Percentiles rank a stretch among this genome's conserved stretches.
Evolutionary conservation across 306 rosid species (phyloP).

Genomic region (Cyamopsis tetragonoloba): DNA sequence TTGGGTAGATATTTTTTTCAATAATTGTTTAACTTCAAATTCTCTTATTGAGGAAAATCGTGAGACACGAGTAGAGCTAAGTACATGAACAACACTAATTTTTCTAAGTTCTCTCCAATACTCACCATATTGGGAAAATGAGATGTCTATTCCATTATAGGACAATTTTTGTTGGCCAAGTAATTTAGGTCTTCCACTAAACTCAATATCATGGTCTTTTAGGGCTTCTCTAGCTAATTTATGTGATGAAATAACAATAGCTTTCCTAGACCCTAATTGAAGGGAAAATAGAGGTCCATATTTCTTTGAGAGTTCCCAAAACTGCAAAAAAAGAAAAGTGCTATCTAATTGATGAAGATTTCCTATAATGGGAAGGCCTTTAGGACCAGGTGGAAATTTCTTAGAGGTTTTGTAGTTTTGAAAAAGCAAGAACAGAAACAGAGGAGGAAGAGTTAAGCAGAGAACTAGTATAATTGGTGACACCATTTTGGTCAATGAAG

Average conservation of each 20-base stretch:
- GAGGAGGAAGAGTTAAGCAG: neutral
- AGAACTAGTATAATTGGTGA: neutral
- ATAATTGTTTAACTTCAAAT: neutral
- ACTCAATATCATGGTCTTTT: conserved; percentile 6
- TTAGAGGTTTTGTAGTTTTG: neutral
- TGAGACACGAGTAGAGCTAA: conserved; percentile 23
- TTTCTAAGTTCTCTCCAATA: conserved; percentile 45
- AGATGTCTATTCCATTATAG: conserved; percentile 31
- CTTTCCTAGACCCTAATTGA: conserved; percentile 18
- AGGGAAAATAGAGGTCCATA: conserved; percentile 36
- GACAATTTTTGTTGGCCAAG: conserved; percentile 13
- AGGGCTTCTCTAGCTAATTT: conserved; percentile 4
- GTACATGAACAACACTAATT: conserved; percentile 23
- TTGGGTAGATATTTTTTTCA: neutral
- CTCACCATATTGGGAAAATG: conserved; percentile 28
- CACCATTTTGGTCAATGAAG: neutral
- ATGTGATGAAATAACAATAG: conserved; percentile 15
- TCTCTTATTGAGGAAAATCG: neutral
- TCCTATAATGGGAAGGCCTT: conserved; percentile 43
- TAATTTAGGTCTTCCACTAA: conserved; percentile 15
- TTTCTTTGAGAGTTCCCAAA: conserved; percentile 16
- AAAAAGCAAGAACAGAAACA: neutral
- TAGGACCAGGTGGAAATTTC: conserved; percentile 32
- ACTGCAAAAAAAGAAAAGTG: neutral
- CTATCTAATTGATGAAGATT: conserved; percentile 36